phyloP scores from a whole-genome alignment of 345 rosid species.

The Sisymbrium altissimum region DNA sequence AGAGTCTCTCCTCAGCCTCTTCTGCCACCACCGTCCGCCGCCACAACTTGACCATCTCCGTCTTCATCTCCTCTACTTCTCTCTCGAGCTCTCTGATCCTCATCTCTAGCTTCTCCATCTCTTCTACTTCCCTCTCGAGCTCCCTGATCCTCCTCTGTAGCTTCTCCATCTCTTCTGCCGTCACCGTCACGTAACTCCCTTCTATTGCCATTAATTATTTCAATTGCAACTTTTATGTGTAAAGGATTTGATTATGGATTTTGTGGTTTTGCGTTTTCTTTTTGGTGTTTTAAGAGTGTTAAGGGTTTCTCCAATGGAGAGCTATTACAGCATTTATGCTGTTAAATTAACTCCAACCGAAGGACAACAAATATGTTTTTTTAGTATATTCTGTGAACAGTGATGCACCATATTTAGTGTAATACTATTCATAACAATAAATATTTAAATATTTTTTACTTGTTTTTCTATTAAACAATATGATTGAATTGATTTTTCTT shows the following conservation, averaged over 20 bases:
- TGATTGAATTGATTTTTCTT: too few relatives aligned
- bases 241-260: neutral
- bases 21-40: constrained; percentile 62
- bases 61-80: constrained; percentile 28
- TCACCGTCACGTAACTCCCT: constrained; percentile 10
- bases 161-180: constrained; percentile 19
- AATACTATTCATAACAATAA: too few relatives aligned
- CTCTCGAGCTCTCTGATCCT: constrained; percentile 56
- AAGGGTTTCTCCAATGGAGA: too few relatives aligned
- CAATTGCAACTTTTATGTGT: neutral
- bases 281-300: neutral
- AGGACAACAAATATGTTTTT: too few relatives aligned
- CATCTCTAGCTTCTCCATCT: constrained; percentile 37
- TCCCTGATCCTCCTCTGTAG: constrained; percentile 54
- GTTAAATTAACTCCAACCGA: too few relatives aligned
- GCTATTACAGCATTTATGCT: too few relatives aligned
- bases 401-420: too few relatives aligned
- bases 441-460: too few relatives aligned
- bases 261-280: neutral
- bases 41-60: constrained; percentile 31
- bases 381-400: too few relatives aligned
- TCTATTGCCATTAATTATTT: neutral
- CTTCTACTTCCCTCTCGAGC: constrained; percentile 41
- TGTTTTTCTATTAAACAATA: too few relatives aligned
- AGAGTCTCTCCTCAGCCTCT: constrained; percentile 80